Percentiles rank a stretch among this genome's conserved stretches.
Evolutionary conservation across 2,329 filamentous ascomycete species (phyloP).

Genomic region (Parafenestella ontariensis): DNA sequence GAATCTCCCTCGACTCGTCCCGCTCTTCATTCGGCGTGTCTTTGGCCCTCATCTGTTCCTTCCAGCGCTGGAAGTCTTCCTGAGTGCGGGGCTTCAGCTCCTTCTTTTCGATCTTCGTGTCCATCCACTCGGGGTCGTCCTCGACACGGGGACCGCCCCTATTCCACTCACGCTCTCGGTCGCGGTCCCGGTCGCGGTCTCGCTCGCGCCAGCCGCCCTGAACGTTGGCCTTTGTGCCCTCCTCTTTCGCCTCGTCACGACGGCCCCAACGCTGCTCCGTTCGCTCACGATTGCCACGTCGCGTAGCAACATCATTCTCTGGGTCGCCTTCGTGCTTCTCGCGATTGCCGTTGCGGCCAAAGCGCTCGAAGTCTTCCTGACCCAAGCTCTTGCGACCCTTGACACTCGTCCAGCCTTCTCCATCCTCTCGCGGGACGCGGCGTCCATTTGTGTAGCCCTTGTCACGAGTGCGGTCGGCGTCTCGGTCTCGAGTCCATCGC

Average conservation of each 20-base stretch:
- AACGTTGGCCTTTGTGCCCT: constrained; percentile 53
- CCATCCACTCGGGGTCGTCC: constrained; percentile 89
- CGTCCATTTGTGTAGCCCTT: constrained; percentile 49
- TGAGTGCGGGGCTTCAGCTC: constrained; percentile 77
- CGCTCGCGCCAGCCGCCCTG: constrained; percentile 66
- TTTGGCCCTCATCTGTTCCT: constrained; percentile 84
- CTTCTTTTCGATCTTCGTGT: constrained; percentile 69
- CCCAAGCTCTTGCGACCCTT: constrained; percentile 78
- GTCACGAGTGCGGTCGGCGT: constrained; percentile 47
- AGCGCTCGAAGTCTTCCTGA: constrained; percentile 73
- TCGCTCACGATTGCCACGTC: constrained; percentile 70
- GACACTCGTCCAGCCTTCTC: constrained; percentile 76
- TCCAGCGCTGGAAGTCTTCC: constrained; percentile 94
- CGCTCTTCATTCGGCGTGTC: constrained; percentile 56
- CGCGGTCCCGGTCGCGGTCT: constrained; percentile 44
- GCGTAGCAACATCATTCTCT: constrained; percentile 57
- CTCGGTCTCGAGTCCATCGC: constrained; percentile 53
- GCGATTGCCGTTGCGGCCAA: constrained; percentile 64
- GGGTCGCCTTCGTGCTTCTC: constrained; percentile 52
- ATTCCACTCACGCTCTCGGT: constrained; percentile 61
- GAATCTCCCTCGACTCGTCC: constrained; percentile 47
- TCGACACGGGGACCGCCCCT: constrained; percentile 60
- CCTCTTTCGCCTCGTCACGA: constrained; percentile 62
- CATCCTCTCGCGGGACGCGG: constrained; percentile 58
- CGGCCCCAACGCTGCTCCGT: constrained; percentile 75